Conservation (phyloP, 2,329 filamentous ascomycete genomes). For the Aspergillus ruber region DNA sequence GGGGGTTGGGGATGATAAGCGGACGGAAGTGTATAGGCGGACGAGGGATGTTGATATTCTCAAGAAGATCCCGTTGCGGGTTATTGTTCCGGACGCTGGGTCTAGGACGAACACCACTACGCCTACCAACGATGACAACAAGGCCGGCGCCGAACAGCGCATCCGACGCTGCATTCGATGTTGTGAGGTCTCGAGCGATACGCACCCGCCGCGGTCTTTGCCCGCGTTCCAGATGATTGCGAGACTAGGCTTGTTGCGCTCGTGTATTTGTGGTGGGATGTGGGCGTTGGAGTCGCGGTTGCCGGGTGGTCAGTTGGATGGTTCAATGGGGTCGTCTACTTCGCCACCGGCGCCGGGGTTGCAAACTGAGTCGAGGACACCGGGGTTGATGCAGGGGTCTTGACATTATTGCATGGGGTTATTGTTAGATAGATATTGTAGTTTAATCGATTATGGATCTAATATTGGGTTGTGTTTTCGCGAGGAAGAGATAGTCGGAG, state of each 20-base stretch:
- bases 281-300: constrained; percentile 29
- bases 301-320: neutral
- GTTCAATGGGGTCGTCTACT: neutral
- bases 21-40: constrained; percentile 55
- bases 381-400: constrained; percentile 6
- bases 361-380: constrained; percentile 5
- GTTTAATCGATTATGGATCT: too few relatives aligned
- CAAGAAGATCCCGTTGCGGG: constrained; percentile 40
- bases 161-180: constrained; percentile 54
- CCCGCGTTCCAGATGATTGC: constrained; percentile 32
- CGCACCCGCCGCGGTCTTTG: constrained; percentile 33
- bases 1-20: constrained; percentile 55
- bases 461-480: neutral
- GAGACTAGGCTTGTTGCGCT: constrained; percentile 30
- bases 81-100: neutral
- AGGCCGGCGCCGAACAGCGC: constrained; percentile 4
- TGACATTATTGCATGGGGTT: neutral
- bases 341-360: neutral
- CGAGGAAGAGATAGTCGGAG: constrained; percentile 8
- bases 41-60: constrained; percentile 54
- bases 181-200: constrained; percentile 60
- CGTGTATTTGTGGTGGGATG: constrained; percentile 37
- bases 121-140: constrained; percentile 3
- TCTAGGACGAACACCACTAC: neutral
- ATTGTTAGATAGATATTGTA: neutral